Evolutionary conservation across 2,329 filamentous ascomycete species (phyloP).

Genomic region (Aspergillus nomiae): DNA sequence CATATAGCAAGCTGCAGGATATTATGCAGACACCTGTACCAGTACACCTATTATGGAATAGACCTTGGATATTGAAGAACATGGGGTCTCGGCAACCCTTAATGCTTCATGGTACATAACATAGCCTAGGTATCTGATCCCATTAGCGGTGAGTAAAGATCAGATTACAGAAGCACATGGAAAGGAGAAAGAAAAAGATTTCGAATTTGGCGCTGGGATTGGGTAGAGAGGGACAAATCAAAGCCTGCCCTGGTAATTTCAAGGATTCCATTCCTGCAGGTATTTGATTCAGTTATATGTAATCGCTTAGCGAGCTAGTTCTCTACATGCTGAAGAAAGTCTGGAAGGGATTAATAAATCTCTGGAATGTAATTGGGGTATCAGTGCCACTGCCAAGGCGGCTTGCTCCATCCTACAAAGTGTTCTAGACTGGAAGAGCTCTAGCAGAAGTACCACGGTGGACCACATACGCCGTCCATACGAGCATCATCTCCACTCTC

Average conservation of each 20-base stretch:
- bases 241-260: neutral
- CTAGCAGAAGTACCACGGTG: neutral
- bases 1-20: too few species aligned
- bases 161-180: neutral
- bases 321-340: neutral
- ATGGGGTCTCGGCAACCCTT: rapidly evolving
- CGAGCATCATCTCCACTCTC: neutral
- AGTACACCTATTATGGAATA: neutral
- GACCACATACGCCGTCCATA: neutral
- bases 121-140: neutral
- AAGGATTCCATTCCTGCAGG: neutral
- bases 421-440: neutral
- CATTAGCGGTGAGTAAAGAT: neutral
- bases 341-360: neutral
- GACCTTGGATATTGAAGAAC: neutral
- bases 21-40: too few species aligned
- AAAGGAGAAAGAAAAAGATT: neutral
- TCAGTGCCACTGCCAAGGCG: neutral
- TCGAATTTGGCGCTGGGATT: neutral
- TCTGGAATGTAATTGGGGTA: neutral
- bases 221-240: neutral
- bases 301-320: neutral
- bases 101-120: neutral
- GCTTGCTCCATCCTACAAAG: neutral
- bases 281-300: neutral